Evolutionary conservation across 805 yeast genomes (phyloP), one percentile per base, ranked within the genome.

Genomic region (Tetrapisispora nanseiensis): DNA sequence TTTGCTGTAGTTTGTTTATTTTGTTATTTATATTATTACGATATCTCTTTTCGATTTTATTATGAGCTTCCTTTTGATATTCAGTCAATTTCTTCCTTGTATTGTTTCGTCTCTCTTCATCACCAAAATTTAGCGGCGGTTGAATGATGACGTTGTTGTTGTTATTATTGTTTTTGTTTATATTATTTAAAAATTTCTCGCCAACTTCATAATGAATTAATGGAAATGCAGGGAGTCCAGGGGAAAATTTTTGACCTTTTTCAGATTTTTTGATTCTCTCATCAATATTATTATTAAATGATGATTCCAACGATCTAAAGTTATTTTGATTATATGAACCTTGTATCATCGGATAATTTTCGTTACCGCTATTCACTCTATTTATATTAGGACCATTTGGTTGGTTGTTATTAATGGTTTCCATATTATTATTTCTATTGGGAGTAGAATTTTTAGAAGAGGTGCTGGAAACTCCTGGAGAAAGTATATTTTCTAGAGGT

Each of bases 11-110:
- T 24, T 78, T 77, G 4, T 82, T 82, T 43, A 81, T 81, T 57
- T 79, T 80, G 11, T 82, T 75, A 56, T 80, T 80, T 57, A 81
- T 79, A 58, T 80, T 80, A 46, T 78, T 79, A 56, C 86, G 66
- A 59, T 81, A 80, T 45, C 80, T 72, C 56, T 80, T 78, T 55
- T 81, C 87, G 47, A 81, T 78, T 59, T 75, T 76, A 63, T 80
- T 80, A 56, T 81, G 89, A 0, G 85, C 85, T 51, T 76, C 76
- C 50, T 80, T 78, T 61, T 80, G 86, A 49, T 71, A 69, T 7
- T 40, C 26, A 13, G 41, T 37, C 42, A 75, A 57, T 58, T 77
- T 68, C 60, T 76, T 75, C 55, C 80, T 63, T 39, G 75, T 72
- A n/a, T 75, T 70, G 38, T 45, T 51, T 26, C 37, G 39, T 18